phyloP scores from a whole-genome alignment of 441 rosid species.

The Hypseocharis bilobata region DNA sequence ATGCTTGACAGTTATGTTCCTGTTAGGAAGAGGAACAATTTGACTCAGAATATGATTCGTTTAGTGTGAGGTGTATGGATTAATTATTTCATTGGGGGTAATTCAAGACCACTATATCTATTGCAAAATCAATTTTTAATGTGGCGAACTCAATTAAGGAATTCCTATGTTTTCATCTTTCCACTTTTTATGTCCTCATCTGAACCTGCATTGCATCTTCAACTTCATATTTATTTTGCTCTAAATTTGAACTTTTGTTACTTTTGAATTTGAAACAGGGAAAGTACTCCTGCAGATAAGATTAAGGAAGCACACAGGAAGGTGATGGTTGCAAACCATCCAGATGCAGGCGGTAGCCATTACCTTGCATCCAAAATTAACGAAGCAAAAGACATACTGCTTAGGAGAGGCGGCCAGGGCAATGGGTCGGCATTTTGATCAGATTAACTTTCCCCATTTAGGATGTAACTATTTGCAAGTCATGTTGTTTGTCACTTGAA shows the following conservation, averaged over 20 bases:
- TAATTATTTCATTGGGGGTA: no score
- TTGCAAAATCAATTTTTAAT: no score
- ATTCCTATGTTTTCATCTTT: no score
- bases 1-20: neutral
- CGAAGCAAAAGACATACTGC: slow-evolving; percentile 38
- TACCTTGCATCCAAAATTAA: slow-evolving; percentile 40
- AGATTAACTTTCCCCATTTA: neutral
- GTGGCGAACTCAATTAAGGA: no score
- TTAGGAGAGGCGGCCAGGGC: slow-evolving; percentile 29
- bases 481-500: neutral
- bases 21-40: neutral
- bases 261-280: slow-evolving; percentile 27
- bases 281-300: slow-evolving; percentile 45
- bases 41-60: neutral
- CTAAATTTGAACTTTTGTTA: neutral
- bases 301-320: slow-evolving; percentile 57
- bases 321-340: slow-evolving; percentile 53
- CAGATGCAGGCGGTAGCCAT: slow-evolving; percentile 42
- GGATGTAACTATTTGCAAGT: neutral
- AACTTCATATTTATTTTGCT: neutral
- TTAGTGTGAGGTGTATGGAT: no score
- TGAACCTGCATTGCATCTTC: neutral
- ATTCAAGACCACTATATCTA: no score
- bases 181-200: neutral
- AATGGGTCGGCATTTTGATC: slow-evolving; percentile 35